Conservation (phyloP, 2,329 filamentous ascomycete genomes). For the Mycosphaerella sp. region DNA sequence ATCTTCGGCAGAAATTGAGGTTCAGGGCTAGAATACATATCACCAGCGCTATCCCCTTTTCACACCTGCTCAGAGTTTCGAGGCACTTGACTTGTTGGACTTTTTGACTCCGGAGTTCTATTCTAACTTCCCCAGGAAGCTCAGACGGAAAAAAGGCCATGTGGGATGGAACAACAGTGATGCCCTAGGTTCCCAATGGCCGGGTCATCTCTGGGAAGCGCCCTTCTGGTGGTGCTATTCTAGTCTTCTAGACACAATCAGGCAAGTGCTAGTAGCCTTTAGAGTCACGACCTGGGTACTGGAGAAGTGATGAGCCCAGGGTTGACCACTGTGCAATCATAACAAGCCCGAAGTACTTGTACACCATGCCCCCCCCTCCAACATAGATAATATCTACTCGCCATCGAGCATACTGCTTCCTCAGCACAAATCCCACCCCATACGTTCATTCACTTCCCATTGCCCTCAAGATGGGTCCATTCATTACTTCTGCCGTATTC, state of each 20-base stretch:
- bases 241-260: neutral
- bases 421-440: neutral
- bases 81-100: too few species aligned
- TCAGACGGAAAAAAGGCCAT: too few species aligned
- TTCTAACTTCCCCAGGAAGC: too few species aligned
- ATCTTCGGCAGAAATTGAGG: too few species aligned
- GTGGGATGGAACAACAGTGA: too few species aligned
- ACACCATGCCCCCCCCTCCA: neutral
- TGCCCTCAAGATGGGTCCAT: slow-evolving; percentile 5
- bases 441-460: neutral
- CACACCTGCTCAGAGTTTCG: too few species aligned
- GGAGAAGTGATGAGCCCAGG: neutral
- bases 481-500: neutral
- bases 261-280: neutral
- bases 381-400: too few species aligned
- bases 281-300: too few species aligned
- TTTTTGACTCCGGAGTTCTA: too few species aligned
- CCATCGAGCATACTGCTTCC: neutral
- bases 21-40: too few species aligned
- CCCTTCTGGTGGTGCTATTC: neutral
- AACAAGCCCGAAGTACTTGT: neutral
- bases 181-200: too few species aligned
- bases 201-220: neutral
- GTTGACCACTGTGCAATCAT: neutral
- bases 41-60: too few species aligned